Percentiles rank a stretch among this genome's conserved stretches.
These are phyloP conservation scores for Hymenoscyphus occultus DNA, from an alignment of 2,329 filamentous ascomycete species.

Conservation along the genomic window DNA sequence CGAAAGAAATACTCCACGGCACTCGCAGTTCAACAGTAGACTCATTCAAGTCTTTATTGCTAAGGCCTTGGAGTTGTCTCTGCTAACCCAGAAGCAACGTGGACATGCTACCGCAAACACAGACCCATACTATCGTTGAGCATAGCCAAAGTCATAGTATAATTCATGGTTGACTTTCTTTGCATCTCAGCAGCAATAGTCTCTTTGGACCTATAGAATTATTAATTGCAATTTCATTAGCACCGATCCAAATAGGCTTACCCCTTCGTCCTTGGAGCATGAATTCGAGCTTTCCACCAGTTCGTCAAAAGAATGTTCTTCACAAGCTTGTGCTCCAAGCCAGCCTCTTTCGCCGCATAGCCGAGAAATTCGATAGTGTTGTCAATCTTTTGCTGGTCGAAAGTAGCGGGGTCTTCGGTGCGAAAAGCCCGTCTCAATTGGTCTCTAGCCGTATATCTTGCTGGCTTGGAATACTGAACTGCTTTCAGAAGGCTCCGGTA, in stretches of 20 bases:
- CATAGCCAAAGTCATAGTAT: constrained; percentile 68
- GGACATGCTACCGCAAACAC: constrained; percentile 46
- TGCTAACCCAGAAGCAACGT: neutral
- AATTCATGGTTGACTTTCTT: constrained; percentile 48
- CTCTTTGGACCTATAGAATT: constrained; percentile 1
- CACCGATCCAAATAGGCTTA: neutral
- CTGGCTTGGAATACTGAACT: constrained; percentile 68
- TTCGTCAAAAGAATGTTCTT: constrained; percentile 61
- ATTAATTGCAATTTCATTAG: constrained; percentile 2
- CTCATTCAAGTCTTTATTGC: neutral
- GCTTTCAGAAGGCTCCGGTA: constrained; percentile 66
- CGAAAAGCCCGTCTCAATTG: constrained; percentile 59
- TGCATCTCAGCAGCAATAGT: constrained; percentile 21
- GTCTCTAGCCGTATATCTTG: constrained; percentile 60
- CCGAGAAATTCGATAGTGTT: constrained; percentile 70
- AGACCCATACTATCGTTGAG: constrained; percentile 71
- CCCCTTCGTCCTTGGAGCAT: constrained; percentile 13
- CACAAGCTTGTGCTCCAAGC: constrained; percentile 69
- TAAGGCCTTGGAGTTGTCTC: neutral
- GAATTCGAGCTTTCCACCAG: constrained; percentile 16
- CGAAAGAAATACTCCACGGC: neutral
- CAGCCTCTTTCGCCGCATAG: constrained; percentile 59
- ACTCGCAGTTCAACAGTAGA: neutral
- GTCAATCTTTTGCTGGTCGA: constrained; percentile 51
- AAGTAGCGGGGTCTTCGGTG: constrained; percentile 42